Evolutionary conservation across 2,329 filamentous ascomycete species (phyloP), one percentile per base, ranked within the genome.

Genomic region (Neodidymelliopsis sp.): DNA sequence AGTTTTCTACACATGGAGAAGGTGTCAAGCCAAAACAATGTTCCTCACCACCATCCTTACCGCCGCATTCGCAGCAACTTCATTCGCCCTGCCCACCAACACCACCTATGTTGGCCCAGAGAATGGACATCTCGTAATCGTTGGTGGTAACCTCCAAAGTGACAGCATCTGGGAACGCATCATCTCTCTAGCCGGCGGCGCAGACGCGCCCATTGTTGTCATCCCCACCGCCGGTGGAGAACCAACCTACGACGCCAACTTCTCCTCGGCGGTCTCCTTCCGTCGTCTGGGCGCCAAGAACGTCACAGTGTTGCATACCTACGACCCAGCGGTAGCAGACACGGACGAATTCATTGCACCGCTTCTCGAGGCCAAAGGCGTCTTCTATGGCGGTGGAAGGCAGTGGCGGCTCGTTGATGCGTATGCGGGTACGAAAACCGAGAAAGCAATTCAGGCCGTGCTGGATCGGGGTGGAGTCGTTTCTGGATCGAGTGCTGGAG

Each of bases 361-460:
- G 1, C 42, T 66, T 3, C 46, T 52, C 4, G 30, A 44, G n/a
- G 62, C 62, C 6, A 57, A 55, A 6, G 61, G 56, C 6, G 37
- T 66, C 9, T 66, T 64, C 37, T 63, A 64, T 15, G 62, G 57
- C 9, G 62, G 62, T 15, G 61, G 60, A 1, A 39, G 62, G 7
- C 61, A 66, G 34, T 66, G 62, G 62, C 45, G 62, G 4, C 49
- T 64, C 6, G 61, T 64, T 1, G 61, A 64, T 40, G 61, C 61
- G 4, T 66, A 66, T 31, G 57, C 59, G 2, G 61, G 58, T 1
- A 66, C 62, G 2, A 64, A 64, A 18, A 52, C 57, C 4, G 61
- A 66, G 36, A 39, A 19, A 20, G 61, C 61, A 1, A 54, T 66
- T 3, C 53, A 60, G 27, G 37, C 48, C 0, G 59, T 66, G 8